phyloP scores from a whole-genome alignment of 1,284 basidiomycete genomes.

The Hymenochaete sp. region DNA sequence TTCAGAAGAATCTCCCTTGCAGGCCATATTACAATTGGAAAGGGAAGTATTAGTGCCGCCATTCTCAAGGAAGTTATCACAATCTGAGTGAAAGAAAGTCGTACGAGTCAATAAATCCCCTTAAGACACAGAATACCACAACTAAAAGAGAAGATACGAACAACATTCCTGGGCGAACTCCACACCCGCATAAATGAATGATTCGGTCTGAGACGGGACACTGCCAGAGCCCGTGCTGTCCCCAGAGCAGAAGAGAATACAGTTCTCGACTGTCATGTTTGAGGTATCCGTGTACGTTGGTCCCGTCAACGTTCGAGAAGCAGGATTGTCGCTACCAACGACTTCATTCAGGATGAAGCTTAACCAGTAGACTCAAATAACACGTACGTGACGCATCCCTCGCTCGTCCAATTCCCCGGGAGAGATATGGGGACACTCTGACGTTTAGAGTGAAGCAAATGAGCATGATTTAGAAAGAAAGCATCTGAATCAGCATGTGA shows the following conservation, averaged over 20 bases:
- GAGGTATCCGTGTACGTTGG: slow-evolving; percentile 16
- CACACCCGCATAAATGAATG: slow-evolving; percentile 21
- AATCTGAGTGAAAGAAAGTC: slow-evolving; percentile 14
- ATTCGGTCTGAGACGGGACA: slow-evolving; percentile 12
- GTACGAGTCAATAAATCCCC: neutral
- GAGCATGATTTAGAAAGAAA: slow-evolving; percentile 4
- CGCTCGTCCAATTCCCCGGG: slow-evolving; percentile 19
- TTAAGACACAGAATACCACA: neutral
- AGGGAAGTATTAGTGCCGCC: slow-evolving; percentile 16
- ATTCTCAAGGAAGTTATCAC: slow-evolving; percentile 20
- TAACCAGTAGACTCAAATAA: no score
- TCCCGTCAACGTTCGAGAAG: slow-evolving; percentile 17
- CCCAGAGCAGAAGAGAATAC: slow-evolving; percentile 21
- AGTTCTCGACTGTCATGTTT: slow-evolving; percentile 20
- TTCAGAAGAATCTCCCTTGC: slow-evolving; percentile 50
- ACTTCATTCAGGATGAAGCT: neutral
- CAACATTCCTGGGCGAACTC: slow-evolving; percentile 23
- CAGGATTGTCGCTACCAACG: slow-evolving; percentile 18
- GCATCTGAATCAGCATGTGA: slow-evolving; percentile 4
- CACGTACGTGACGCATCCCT: slow-evolving; percentile 20
- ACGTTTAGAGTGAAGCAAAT: slow-evolving; percentile 8
- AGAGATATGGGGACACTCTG: slow-evolving; percentile 15
- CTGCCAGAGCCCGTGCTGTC: slow-evolving; percentile 7
- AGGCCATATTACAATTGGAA: slow-evolving; percentile 47
- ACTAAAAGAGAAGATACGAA: slow-evolving; percentile 1